Evolutionary conservation across 2,329 filamentous ascomycete genomes (phyloP), one percentile per base, ranked within the genome.

Genomic region (Furcasterigmium sp.): DNA sequence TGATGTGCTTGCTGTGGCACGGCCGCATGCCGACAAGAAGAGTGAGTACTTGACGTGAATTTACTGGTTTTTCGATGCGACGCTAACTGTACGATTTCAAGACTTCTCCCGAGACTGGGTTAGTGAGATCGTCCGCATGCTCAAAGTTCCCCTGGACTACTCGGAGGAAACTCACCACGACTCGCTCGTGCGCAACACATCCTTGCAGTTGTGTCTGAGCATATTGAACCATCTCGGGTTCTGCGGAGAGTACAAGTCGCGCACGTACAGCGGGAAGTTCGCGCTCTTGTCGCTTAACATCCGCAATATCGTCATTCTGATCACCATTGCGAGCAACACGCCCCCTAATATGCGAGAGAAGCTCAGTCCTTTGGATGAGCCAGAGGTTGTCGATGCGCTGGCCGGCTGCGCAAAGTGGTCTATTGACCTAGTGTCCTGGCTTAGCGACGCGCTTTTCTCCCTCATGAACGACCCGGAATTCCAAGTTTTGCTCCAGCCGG

Each of bases 151-250:
- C 39, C 79, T 91, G 38, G 91, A 97, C 64, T 94, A 91, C 57
- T 85, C 88, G 0, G 78, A 87, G 39, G 87, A 95, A 47, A 69
- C 79, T 2, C 76, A 80, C 36, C 79, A 85, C 52, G 83, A 91
- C 57, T 74, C 82, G 46, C 69, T 95, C 26, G 77, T 93, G 50
- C 74, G 83, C 46, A 91, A 93, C 54, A 70, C 74, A 3, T 73
- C 82, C 28, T 75, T 96, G 37, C 85, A 89, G 47, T 75, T 87
- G 44, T 87, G 82, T 44, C 70, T 96, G 11, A 87, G 87, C 55
- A 79, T 93, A 21, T 82, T 94, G 57, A 84, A 87, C 45, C 82
- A 87, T 41, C 68, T 96, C 9, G 87, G 86, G 4, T 91, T 86
- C 57, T 75, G 73, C 35, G 83, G 82, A 13, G 79, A 83, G 51